These are phyloP conservation scores for Dichotomopilus funicola DNA, from an alignment of 2,329 filamentous ascomycete genomes.

Conservation along the genomic window DNA sequence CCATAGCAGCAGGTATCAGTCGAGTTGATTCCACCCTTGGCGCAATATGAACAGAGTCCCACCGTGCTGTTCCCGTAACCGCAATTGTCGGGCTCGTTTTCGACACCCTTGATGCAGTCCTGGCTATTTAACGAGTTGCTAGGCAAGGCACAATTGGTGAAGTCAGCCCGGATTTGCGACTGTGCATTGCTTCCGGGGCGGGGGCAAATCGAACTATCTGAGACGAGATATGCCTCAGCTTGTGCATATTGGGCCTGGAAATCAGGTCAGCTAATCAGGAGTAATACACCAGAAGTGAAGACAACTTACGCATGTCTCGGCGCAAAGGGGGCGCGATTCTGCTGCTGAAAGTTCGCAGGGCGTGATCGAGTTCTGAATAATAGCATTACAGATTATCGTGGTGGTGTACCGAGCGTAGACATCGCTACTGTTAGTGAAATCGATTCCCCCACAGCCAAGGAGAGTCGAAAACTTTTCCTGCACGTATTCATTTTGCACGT, in stretches of 20 bases:
- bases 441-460: slow-evolving; percentile 72
- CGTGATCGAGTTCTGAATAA: slow-evolving; percentile 79
- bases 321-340: slow-evolving; percentile 71
- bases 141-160: slow-evolving; percentile 80
- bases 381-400: slow-evolving; percentile 85
- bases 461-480: slow-evolving; percentile 72
- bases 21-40: slow-evolving; percentile 74
- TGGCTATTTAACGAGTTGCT: slow-evolving; percentile 67
- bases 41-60: slow-evolving; percentile 84
- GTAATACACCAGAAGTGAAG: background rate
- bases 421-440: slow-evolving; percentile 69
- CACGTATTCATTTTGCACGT: slow-evolving; percentile 69
- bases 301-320: slow-evolving; percentile 70
- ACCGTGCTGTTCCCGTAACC: slow-evolving; percentile 67
- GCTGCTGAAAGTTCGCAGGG: slow-evolving; percentile 60
- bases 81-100: slow-evolving; percentile 82
- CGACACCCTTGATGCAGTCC: slow-evolving; percentile 65
- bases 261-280: slow-evolving; percentile 24
- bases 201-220: slow-evolving; percentile 66
- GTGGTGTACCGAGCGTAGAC: slow-evolving; percentile 92
- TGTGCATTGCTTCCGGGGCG: slow-evolving; percentile 59
- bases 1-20: slow-evolving; percentile 94
- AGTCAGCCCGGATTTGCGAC: slow-evolving; percentile 81
- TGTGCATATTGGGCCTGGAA: slow-evolving; percentile 70
- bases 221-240: slow-evolving; percentile 79